Base-by-base conservation (phyloP, 176 grass and related monocot species). In the Oryza australiensis region DNA sequence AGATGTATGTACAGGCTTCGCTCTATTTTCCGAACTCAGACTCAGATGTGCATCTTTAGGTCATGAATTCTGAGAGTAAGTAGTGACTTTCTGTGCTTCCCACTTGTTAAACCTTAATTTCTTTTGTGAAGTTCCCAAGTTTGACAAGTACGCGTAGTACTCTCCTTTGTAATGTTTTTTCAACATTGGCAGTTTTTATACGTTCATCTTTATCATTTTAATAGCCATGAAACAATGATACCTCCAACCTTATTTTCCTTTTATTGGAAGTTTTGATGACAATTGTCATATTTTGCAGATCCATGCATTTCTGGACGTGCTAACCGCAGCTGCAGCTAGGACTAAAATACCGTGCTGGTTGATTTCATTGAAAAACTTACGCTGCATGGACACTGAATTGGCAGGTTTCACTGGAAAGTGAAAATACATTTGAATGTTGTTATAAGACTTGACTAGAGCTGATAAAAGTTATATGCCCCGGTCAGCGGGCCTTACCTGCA, bases 61-160 rank as follows among this genome's bases (percentile, higher is more conserved):
- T 66, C 24, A 37, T 73, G 45, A 32, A 48, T 77, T 64, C 33
- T 46, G 45, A 66, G 55, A 57, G 88, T 82, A 67, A 82, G 72
- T 20, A 9, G 69, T 66, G 9, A 63, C n/a, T 32, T 60, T 27
- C 10, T 34, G 12, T 65, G 26, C 3, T 3, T 38, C 23, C 69
- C 60, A 46, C 70, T 29, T 68, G 28, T 84, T 88, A 4, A 18
- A 3, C 22, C 45, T 74, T 20, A 18, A 20, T 78, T 66, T 88
- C 20, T 83, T 60, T 23, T 76, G 64, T 24, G 38, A 68, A 51
- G 27, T 32, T 40, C 7, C 10, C 2, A 66, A 35, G 20, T 81
- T 81, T 30, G 42, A 16, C 51, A 57, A 27, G 23, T 48, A 63
- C 57, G 15, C 26, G 22, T 45, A 57, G 9, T 69, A 16, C 43